Percentiles rank a stretch among this genome's conserved stretches.
Evolutionary conservation across 2,329 filamentous ascomycete genomes (phyloP).

Genomic region (Arthrinium phaeospermum): DNA sequence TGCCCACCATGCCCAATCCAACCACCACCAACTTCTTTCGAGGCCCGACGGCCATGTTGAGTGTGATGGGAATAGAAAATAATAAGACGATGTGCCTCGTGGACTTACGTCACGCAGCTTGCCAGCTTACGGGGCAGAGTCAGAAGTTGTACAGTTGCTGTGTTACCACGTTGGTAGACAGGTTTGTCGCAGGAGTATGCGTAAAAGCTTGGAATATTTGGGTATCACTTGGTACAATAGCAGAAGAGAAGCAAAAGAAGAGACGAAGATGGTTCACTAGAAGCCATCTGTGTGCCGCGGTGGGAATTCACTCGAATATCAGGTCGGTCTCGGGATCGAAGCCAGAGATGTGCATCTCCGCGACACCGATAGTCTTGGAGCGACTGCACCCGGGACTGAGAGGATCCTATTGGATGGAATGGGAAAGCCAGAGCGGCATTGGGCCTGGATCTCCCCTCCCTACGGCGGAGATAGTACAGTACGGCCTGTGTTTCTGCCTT

Average conservation of each 20-base stretch:
- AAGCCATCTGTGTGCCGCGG: background rate
- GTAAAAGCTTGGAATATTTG: background rate
- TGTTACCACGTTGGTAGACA: background rate
- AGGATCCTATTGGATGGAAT: conserved; percentile 6
- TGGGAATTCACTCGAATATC: conserved; percentile 3
- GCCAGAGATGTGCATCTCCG: conserved; percentile 37
- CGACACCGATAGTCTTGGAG: conserved; percentile 20
- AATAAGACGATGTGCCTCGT: background rate
- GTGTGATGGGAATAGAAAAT: conserved; percentile 18
- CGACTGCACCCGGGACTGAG: conserved; percentile 27
- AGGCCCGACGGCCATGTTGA: conserved; percentile 50
- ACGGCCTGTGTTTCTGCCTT: background rate
- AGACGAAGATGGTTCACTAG: background rate
- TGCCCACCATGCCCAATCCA: conserved; percentile 89
- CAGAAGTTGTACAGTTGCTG: background rate
- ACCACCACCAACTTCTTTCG: conserved; percentile 80
- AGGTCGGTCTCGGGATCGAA: conserved; percentile 16
- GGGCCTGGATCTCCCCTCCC: background rate
- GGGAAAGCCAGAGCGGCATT: background rate
- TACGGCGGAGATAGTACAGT: background rate
- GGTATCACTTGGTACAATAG: background rate
- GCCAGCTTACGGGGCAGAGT: background rate
- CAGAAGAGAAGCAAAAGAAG: background rate
- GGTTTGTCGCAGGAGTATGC: background rate
- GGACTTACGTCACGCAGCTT: conserved; percentile 6